Evolutionary conservation across 768 basidiomycete genomes (phyloP), one percentile per base, ranked within the genome.

Genomic region (Auricularia cornea): DNA sequence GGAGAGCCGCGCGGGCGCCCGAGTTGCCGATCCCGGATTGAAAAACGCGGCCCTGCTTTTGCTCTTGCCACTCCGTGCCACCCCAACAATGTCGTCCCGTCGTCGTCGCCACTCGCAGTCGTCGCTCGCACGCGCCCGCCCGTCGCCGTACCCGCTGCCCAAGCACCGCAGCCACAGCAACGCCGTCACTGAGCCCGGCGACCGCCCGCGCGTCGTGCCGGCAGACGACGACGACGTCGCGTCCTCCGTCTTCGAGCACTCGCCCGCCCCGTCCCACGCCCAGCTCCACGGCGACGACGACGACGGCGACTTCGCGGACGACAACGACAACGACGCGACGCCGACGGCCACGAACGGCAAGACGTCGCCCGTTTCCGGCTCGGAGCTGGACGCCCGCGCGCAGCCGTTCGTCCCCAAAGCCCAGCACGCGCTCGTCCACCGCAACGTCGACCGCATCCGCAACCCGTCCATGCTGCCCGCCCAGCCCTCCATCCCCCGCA

Each of bases 401-500:
- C 26, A 57, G 30, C 54, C 54, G 28, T 57, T 57, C 30, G 54
- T 57, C 10, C 54, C 54, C 44, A 48, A 26, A 29, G 28, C 16
- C 26, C 54, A 28, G 18, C 11, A 20, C 54, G 54, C 26, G 26
- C 54, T 57, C 26, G 18, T 57, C 30, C 54, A 57, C 54, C 54
- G 54, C 31, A 30, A 32, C 59, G 48, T 62, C 20, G 31, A 56
- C 51, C 51, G 28, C 44, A 51, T 57, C 28, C 60, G 61, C 51
- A 71, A 72, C 60, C 72, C 72, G 5, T 65, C 68, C 12, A 64
- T 73, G 40, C 70, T 76, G 28, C 78, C 78, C 40, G 64, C 72
- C n/a, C 72, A 73, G 62, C 74, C 78, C 14, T 70, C 69, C 31
- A 70, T 75, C 30, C 77, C 78, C 16, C 64, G 68, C 64, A 76